Conservation (phyloP, 345 rosid genomes). For the Gossypium ekmanianum region DNA sequence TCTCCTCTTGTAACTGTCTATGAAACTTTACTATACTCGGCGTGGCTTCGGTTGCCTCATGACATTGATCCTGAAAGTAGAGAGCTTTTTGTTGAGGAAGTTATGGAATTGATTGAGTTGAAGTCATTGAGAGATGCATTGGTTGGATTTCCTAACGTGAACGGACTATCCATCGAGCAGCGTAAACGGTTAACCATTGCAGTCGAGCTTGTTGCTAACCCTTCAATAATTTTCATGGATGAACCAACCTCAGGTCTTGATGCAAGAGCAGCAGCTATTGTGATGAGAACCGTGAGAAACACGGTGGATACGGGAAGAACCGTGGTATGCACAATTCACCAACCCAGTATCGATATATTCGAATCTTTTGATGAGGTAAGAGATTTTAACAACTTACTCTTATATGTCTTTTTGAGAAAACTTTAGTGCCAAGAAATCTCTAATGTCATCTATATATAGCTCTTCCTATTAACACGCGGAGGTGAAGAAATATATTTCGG, state of each 20-base stretch:
- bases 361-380: constrained; percentile 89
- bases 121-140: constrained; percentile 51
- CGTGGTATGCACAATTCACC: constrained; percentile 91
- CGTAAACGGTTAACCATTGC: constrained; percentile 89
- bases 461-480: constrained; percentile 68
- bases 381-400: neutral
- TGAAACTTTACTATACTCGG: constrained; percentile 71
- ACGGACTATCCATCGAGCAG: constrained; percentile 80
- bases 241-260: constrained; percentile 96
- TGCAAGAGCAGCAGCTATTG: constrained; percentile 94
- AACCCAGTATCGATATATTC: constrained; percentile 86
- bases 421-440: constrained; percentile 1
- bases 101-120: constrained; percentile 82
- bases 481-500: constrained; percentile 83
- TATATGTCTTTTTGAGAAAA: neutral
- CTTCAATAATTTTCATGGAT: constrained; percentile 89
- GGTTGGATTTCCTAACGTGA: constrained; percentile 80
- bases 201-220: constrained; percentile 89
- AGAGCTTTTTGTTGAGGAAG: constrained; percentile 82
- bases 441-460: constrained; percentile 25
- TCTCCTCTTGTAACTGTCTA: constrained; percentile 71
- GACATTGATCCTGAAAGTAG: constrained; percentile 42
- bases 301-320: constrained; percentile 92
- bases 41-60: constrained; percentile 60
- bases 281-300: constrained; percentile 85